Evolutionary conservation across 1,139 yeast genomes (phyloP).

Genomic region (Blastobotrys ciferrii): DNA sequence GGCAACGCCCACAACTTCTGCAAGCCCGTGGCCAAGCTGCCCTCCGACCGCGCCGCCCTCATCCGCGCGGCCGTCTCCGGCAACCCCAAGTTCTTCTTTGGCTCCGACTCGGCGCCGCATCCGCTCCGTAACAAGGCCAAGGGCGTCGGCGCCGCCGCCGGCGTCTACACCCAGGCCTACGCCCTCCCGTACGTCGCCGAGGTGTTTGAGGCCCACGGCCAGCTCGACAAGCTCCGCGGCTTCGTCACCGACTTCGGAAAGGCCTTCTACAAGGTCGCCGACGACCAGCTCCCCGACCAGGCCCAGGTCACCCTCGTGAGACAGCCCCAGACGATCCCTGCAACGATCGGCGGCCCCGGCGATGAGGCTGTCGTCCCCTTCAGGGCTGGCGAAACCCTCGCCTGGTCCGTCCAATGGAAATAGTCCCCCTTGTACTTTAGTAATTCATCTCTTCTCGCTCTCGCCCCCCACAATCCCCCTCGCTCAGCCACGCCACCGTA

Average conservation of each 20-base stretch:
- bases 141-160: slow-evolving; percentile 90
- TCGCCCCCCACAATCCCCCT: background rate
- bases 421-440: too few relatives aligned
- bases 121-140: slow-evolving; percentile 74
- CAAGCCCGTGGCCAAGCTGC: slow-evolving; percentile 96
- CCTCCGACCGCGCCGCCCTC: slow-evolving; percentile 75
- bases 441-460: background rate
- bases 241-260: slow-evolving; percentile 79
- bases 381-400: slow-evolving; percentile 71
- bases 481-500: background rate
- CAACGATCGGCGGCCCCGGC: slow-evolving; percentile 47
- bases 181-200: slow-evolving; percentile 85
- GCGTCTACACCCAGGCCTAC: slow-evolving; percentile 87
- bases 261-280: slow-evolving; percentile 59
- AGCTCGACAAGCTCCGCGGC: slow-evolving; percentile 61
- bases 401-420: slow-evolving; percentile 77
- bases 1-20: slow-evolving; percentile 94
- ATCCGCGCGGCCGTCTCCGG: slow-evolving; percentile 90
- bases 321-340: slow-evolving; percentile 54
- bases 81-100: slow-evolving; percentile 89
- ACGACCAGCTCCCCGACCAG: slow-evolving; percentile 33
- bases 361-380: slow-evolving; percentile 78
- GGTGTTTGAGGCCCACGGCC: slow-evolving; percentile 66
- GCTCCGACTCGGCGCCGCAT: slow-evolving; percentile 98
- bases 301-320: slow-evolving; percentile 38